phyloP scores from a whole-genome alignment of 306 rosid genomes.

The Carpinus viminea region DNA sequence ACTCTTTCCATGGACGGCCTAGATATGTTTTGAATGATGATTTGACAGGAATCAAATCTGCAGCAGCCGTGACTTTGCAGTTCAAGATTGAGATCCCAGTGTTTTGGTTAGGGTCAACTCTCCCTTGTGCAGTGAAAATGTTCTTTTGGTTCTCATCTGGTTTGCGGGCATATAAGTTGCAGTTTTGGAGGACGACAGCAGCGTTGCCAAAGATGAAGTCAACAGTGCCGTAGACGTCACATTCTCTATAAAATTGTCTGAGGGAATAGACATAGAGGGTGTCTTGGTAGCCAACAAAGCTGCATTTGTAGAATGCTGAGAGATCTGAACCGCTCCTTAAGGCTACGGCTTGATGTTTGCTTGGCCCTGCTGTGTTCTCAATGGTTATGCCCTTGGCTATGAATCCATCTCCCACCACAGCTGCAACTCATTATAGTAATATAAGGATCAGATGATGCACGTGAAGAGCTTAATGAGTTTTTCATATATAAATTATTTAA shows the following conservation, averaged over 20 bases:
- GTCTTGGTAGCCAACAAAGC: conserved; percentile 92
- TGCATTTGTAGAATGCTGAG: conserved; percentile 76
- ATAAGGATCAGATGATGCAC: neutral
- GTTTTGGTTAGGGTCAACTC: conserved; percentile 87
- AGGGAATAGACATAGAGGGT: conserved; percentile 88
- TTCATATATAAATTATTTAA: no score
- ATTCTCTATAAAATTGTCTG: conserved; percentile 85
- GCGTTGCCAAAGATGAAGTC: conserved; percentile 91
- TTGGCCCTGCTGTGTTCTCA: conserved; percentile 83
- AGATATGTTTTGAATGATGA: conserved; percentile 54
- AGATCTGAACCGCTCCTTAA: conserved; percentile 67
- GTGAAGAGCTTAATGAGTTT: no score
- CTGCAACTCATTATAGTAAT: conserved; percentile 29
- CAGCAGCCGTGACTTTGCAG: conserved; percentile 62
- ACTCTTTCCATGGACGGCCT: conserved; percentile 85
- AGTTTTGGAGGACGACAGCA: conserved; percentile 71
- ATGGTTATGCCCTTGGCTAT: conserved; percentile 80
- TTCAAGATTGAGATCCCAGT: conserved; percentile 73
- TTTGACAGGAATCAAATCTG: conserved; percentile 54
- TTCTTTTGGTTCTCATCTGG: conserved; percentile 64
- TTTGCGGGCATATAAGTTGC: conserved; percentile 74
- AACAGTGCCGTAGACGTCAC: conserved; percentile 80
- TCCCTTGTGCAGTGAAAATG: conserved; percentile 83
- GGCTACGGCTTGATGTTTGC: conserved; percentile 94
- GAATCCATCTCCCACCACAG: conserved; percentile 71